Evolutionary conservation across 805 yeast species (phyloP), one percentile per base, ranked within the genome.

Genomic region (Starmerella stigmatis): DNA sequence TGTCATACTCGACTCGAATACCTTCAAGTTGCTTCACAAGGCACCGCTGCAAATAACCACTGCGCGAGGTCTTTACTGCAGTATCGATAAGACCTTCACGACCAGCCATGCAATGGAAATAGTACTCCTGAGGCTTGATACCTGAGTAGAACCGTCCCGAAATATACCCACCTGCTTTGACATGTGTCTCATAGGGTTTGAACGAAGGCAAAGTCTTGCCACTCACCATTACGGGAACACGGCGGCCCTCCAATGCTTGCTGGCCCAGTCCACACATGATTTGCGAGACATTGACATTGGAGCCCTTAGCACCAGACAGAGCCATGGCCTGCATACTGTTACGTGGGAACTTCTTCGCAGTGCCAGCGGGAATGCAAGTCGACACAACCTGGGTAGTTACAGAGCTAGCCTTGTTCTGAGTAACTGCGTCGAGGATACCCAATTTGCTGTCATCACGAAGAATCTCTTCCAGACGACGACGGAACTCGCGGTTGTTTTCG

Each of bases 41-140:
- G 76, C 99, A 94, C 70, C 99, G 80, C 70, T 92, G 99, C 65
- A 92, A 74, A 68, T 92, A 92, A 62, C 99, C 99, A 49, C 97
- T 88, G 68, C 96, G 80, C 17, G 96, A 85, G 9, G 99, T 92
- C 69, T 92, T 92, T 53, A 92, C 99, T 41, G 99, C 98, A 49
- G 99, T 92, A 74, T 92, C 99, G 69, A 92, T 92, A 61, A 92
- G 76, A 70, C 99, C 99, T 73, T 92, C 99, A 72, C 99, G 82
- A 68, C 99, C 99, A 45, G 99, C 98, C 98, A 92, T 92, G 73
- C 97, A 92, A 70, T 92, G 99, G 92, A 94, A 92, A 64, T 88
- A 92, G 68, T 94, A 92, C 66, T 92, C 99, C 68, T 92, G 99
- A 4, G 98, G 98, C 64, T 85, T 78, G 56, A 92, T 83, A 65